Conservation (phyloP, 176 grass and related monocot species). For the Themeda triandra region DNA sequence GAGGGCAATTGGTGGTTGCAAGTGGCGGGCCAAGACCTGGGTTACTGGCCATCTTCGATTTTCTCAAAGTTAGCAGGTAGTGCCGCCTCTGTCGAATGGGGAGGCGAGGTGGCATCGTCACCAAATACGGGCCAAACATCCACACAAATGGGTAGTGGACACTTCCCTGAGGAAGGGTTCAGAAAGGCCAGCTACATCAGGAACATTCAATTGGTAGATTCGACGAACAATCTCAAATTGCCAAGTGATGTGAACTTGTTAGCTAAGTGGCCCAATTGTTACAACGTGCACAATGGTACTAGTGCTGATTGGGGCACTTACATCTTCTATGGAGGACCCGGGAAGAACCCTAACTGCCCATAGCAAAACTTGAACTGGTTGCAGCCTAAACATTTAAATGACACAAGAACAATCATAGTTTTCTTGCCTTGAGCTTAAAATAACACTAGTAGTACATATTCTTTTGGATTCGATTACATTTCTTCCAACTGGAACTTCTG, state of each 20-base stretch:
- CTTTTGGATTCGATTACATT: no score
- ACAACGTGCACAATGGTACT: conserved; percentile 65
- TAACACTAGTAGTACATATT: no score
- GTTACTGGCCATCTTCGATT: conserved; percentile 76
- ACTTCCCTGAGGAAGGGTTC: conserved; percentile 74
- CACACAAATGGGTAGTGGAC: conserved; percentile 79
- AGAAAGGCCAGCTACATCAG: conserved; percentile 73
- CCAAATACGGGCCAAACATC: conserved; percentile 56
- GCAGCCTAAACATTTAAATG: neutral
- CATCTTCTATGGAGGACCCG: conserved; percentile 89
- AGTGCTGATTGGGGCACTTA: conserved; percentile 77
- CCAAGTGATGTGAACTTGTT: conserved; percentile 44
- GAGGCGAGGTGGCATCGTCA: conserved; percentile 57
- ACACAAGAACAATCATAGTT: neutral
- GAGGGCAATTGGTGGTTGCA: conserved; percentile 77
- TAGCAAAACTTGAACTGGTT: conserved; percentile 10
- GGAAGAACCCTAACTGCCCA: conserved; percentile 55
- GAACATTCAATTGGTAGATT: conserved; percentile 75
- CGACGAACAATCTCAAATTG: conserved; percentile 54
- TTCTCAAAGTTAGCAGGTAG: conserved; percentile 63
- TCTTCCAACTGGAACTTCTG: no score
- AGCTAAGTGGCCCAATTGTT: conserved; percentile 68
- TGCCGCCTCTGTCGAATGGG: conserved; percentile 72
- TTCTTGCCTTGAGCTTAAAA: no score
- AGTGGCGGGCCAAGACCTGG: conserved; percentile 54